These are phyloP conservation scores for Penicillium lividum DNA, from an alignment of 495 filamentous ascomycete species.

Conservation along the genomic window DNA sequence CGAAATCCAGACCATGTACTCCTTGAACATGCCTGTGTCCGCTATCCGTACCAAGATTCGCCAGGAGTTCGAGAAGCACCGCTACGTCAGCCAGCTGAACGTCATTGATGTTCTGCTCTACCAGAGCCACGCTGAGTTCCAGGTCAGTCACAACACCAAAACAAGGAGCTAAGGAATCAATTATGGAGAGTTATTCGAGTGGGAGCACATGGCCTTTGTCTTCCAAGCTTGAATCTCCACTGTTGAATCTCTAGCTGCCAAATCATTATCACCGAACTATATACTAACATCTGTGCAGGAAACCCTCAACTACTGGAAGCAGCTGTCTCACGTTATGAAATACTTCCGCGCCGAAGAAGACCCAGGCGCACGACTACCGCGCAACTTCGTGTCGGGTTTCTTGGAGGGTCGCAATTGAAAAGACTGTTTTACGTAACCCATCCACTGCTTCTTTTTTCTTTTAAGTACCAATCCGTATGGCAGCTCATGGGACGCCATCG, in stretches of 20 bases:
- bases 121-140: constrained; percentile 86
- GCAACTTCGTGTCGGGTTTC: constrained; percentile 89
- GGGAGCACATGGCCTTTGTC: background rate
- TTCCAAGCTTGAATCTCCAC: background rate
- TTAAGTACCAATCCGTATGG: constrained; percentile 30
- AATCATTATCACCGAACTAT: background rate
- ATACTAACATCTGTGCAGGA: constrained; percentile 56
- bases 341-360: constrained; percentile 94
- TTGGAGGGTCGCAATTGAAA: constrained; percentile 66
- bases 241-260: background rate
- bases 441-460: constrained; percentile 22
- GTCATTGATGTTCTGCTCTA: constrained; percentile 87
- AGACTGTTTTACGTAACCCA: constrained; percentile 16
- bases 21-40: constrained; percentile 82
- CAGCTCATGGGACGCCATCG: constrained; percentile 21
- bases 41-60: constrained; percentile 89
- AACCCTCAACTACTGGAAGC: constrained; percentile 99
- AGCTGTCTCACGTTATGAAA: constrained; percentile 92
- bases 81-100: constrained; percentile 84
- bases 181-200: background rate
- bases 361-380: constrained; percentile 71
- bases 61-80: constrained; percentile 95
- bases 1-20: constrained; percentile 96
- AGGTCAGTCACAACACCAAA: constrained; percentile 51
- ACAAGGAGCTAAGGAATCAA: background rate